Percentiles rank a stretch among this genome's conserved stretches.
Conservation (phyloP, 306 rosid genomes). For the Malus fusca region DNA sequence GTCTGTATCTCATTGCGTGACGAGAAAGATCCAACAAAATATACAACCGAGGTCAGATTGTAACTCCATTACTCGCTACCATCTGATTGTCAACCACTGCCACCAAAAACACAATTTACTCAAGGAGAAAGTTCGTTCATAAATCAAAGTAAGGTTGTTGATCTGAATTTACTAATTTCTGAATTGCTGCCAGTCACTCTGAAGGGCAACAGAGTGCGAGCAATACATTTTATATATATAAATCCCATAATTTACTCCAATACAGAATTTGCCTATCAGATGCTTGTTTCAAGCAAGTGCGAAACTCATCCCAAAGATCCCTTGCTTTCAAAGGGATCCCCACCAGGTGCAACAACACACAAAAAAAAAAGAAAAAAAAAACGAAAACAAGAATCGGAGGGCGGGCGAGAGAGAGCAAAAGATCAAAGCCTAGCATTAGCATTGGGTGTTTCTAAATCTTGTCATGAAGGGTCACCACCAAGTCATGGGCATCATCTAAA, state of each 20-base stretch:
- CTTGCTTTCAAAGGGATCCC: conserved; percentile 1
- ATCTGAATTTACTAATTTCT: conserved; percentile 2
- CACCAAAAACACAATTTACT: background rate
- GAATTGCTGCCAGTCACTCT: conserved; percentile 1
- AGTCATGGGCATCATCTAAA: conserved; percentile 19
- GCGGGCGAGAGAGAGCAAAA: background rate
- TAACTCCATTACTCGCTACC: too few relatives aligned
- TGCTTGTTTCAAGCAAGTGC: conserved; percentile 9
- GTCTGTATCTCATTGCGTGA: background rate
- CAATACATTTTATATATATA: background rate
- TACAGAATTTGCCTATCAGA: conserved; percentile 3
- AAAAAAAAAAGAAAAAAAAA: background rate
- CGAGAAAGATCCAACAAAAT: background rate
- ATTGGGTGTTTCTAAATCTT: conserved; percentile 3
- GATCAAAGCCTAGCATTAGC: background rate
- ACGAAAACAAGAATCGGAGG: background rate
- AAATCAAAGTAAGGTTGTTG: background rate
- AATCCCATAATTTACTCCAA: conserved; percentile 7
- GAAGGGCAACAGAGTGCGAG: background rate
- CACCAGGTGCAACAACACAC: background rate
- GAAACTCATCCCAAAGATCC: background rate
- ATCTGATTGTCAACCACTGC: background rate
- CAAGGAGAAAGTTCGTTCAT: background rate
- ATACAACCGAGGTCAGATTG: background rate
- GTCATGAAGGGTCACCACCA: conserved; percentile 20